Base-by-base conservation (phyloP, 2,329 filamentous ascomycete species). In the Chalaropsis thielavioides region DNA sequence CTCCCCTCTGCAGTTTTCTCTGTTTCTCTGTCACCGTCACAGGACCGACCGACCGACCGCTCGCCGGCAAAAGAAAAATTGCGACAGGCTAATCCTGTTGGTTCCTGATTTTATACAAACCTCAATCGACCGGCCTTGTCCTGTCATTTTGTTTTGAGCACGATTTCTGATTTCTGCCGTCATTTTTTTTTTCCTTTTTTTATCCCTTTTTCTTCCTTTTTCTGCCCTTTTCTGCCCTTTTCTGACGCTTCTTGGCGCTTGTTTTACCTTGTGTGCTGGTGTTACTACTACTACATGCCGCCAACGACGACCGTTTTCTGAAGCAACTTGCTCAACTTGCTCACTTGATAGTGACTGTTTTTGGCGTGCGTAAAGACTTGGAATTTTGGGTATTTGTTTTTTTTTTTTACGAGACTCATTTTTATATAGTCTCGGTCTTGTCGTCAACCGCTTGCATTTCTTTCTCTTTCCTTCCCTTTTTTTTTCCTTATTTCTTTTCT, bases 291-390 rank as follows among this genome's bases (percentile, higher is more conserved):
- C 27, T 58, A 35, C 54, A 58, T 58, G 31, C 24, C 27, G 38
- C 19, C 54, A n/a, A 58, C 54, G 54, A 58, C 54, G 27, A 51
- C 54, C 24, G 31, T 38, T 58, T 35, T 58, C 54, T 58, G 54
- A 58, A 38, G 54, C 54, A 58, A 58, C 54, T 58, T 58, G 54
- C 54, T 58, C 54, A 58, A 58, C 54, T 58, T 58, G 54, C 54
- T 58, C 54, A 58, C 54, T 38, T 38, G 15, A 35, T n/a, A 38
- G 31, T 19, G 27, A 19, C 54, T 17, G n/a, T 17, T 35, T 58
- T 31, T 3, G 54, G n/a, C 3, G 46, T 10, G 46, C 4, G 22
- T 27, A 22, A 51, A 51, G 24, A 51, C 4, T 22, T 1, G 11
- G 22, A n/a, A n/a, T n/a, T n/a, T n/a, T n/a, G n/a, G n/a, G 4